A percentile compares a stretch with the other conserved stretches of the same genome.
These are phyloP conservation scores for Backusella luteola DNA, from an alignment of 192 early-diverging fungal genomes.

Conservation along the genomic window DNA sequence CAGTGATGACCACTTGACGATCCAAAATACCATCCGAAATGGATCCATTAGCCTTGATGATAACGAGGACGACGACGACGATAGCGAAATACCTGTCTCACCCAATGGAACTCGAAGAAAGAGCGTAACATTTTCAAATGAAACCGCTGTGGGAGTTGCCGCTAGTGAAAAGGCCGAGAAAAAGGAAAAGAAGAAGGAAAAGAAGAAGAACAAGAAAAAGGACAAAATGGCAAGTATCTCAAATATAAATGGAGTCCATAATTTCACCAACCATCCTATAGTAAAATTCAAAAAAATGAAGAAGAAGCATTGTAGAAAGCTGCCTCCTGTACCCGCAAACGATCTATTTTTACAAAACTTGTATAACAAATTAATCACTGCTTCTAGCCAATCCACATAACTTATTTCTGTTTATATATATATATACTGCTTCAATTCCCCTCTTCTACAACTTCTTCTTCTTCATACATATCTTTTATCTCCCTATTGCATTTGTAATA, in stretches of 20 bases:
- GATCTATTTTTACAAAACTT: conserved; percentile 9
- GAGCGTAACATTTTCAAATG: conserved; percentile 1
- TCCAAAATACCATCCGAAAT: conserved; percentile 16
- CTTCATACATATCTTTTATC: not conserved
- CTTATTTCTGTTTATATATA: not conserved
- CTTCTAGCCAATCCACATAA: not conserved
- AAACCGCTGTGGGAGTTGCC: not conserved
- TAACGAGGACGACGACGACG: not conserved
- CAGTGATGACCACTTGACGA: conserved; percentile 3
- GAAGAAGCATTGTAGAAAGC: conserved; percentile 5
- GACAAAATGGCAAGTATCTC: conserved; percentile 14
- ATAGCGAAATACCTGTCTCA: not conserved
- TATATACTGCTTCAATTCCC: not conserved
- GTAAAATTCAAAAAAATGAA: conserved; percentile 19
- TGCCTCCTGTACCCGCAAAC: conserved; percentile 3
- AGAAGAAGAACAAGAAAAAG: not conserved
- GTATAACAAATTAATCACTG: not conserved
- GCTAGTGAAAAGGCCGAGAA: not conserved
- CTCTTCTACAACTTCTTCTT: not conserved
- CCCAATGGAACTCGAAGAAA: not conserved
- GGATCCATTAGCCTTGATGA: not conserved
- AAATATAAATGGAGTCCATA: conserved; percentile 2
- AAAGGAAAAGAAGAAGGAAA: not conserved
- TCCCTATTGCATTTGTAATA: not conserved
- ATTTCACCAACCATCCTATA: conserved; percentile 16